phyloP scores from a whole-genome alignment of 2,329 filamentous ascomycete genomes.

The Fusarium sp. region DNA sequence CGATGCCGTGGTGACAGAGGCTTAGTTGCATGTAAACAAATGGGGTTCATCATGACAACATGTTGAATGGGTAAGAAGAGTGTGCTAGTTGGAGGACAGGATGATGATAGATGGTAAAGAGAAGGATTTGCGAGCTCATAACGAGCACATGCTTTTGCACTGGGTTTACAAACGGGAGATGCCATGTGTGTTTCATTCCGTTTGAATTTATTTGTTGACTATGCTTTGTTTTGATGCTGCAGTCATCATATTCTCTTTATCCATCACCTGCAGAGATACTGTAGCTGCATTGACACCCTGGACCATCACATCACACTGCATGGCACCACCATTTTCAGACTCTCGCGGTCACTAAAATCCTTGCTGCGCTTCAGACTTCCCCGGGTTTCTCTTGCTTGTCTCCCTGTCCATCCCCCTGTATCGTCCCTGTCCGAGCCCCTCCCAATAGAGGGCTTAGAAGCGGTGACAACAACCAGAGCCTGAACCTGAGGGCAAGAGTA shows the following conservation, averaged over 20 bases:
- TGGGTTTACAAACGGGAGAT: background rate
- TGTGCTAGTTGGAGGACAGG: background rate
- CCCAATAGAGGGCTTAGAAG: conserved; percentile 36
- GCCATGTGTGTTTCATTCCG: background rate
- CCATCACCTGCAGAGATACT: background rate
- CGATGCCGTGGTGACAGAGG: conserved; percentile 45
- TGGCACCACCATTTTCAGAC: background rate
- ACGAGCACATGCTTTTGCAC: background rate
- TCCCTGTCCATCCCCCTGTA: conserved; percentile 38
- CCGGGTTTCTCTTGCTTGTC: conserved; percentile 29
- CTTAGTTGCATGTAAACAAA: conserved; percentile 45
- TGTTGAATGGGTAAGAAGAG: conserved; percentile 3
- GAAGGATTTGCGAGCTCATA: background rate
- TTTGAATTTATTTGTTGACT: background rate
- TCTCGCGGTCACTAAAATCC: background rate
- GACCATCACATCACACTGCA: conserved; percentile 14
- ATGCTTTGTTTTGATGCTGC: conserved; percentile 11
- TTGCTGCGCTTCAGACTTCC: conserved; percentile 29
- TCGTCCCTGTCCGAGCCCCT: conserved; percentile 36
- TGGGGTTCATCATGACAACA: conserved; percentile 41
- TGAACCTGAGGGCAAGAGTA: conserved; percentile 10
- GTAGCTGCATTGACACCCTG: conserved; percentile 3
- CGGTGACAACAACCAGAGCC: conserved; percentile 38
- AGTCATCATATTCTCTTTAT: background rate
- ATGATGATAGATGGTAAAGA: conserved; percentile 14